A percentile compares a stretch with the other conserved stretches of the same genome.
These are phyloP conservation scores for Sclerotinia sclerotiorum DNA, from an alignment of 2,329 filamentous ascomycete species.

Conservation along the genomic window DNA sequence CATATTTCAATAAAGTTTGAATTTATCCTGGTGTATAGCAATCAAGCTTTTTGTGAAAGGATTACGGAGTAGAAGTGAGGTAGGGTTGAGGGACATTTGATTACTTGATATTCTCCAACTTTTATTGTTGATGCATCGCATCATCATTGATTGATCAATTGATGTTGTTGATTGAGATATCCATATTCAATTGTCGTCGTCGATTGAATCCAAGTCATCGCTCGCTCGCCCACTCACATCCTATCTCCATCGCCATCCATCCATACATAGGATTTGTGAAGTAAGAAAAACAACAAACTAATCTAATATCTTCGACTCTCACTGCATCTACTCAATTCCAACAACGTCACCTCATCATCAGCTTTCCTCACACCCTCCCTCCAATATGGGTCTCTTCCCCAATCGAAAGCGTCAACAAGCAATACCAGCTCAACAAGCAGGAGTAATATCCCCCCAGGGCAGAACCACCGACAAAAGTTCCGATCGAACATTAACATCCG, in stretches of 20 bases:
- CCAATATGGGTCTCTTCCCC: slow-evolving; percentile 38
- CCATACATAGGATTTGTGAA: not conserved
- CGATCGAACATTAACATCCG: slow-evolving; percentile 34
- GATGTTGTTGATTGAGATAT: not conserved
- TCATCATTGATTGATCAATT: not conserved
- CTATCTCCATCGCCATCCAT: not conserved
- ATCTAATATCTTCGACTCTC: not conserved
- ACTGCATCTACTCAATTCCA: not conserved
- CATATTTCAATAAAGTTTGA: not conserved
- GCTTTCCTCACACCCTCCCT: slow-evolving; percentile 34
- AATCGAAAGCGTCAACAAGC: slow-evolving; percentile 28
- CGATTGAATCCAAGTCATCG: not conserved
- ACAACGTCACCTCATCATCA: not conserved
- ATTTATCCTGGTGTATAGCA: not conserved
- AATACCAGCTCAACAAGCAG: slow-evolving; percentile 23
- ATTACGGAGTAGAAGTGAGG: not conserved
- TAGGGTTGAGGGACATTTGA: not conserved
- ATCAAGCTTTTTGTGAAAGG: slow-evolving; percentile 7
- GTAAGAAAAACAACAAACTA: not conserved
- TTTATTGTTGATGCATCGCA: not conserved
- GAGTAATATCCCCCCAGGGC: slow-evolving; percentile 22
- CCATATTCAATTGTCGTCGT: not conserved
- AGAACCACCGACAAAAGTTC: slow-evolving; percentile 23
- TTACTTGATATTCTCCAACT: not conserved
- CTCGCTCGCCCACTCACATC: not conserved